These are phyloP conservation scores for Rhizopogon vinicolor DNA, from an alignment of 768 basidiomycete genomes.

Conservation along the genomic window DNA sequence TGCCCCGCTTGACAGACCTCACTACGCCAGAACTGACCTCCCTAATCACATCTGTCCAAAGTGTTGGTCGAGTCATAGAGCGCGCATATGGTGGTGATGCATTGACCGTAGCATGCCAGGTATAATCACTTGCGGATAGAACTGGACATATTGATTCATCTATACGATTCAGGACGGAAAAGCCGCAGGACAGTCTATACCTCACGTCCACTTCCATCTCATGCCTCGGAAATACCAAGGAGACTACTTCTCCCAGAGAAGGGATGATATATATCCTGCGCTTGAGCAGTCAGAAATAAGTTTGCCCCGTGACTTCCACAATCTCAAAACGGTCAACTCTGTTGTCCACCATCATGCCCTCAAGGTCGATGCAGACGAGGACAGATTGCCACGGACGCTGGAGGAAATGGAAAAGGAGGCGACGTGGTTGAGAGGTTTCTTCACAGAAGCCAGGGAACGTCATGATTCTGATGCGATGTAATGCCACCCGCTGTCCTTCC, in stretches of 20 bases:
- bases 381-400: conserved; percentile 52
- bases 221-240: conserved; percentile 74
- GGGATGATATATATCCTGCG: conserved; percentile 76
- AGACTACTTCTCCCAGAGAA: conserved; percentile 58
- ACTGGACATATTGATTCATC: background rate
- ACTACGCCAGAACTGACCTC: conserved; percentile 67
- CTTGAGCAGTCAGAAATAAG: conserved; percentile 62
- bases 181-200: conserved; percentile 69
- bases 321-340: conserved; percentile 8
- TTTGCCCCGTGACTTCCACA: conserved; percentile 37
- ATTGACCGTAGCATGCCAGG: conserved; percentile 89
- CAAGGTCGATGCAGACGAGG: conserved; percentile 68
- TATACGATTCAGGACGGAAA: conserved; percentile 67
- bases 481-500: background rate
- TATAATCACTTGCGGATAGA: conserved; percentile 21
- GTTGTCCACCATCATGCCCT: conserved; percentile 34
- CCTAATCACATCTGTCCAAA: conserved; percentile 75
- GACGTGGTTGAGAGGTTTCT: conserved; percentile 57
- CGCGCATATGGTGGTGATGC: conserved; percentile 77
- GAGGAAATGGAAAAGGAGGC: conserved; percentile 85
- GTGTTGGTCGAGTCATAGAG: conserved; percentile 77
- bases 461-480: background rate
- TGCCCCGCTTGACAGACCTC: conserved; percentile 54
- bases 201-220: conserved; percentile 94
- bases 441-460: conserved; percentile 20